Evolutionary conservation across 768 basidiomycete species (phyloP), one percentile per base, ranked within the genome.

Genomic region (Tephrocybe sp.): DNA sequence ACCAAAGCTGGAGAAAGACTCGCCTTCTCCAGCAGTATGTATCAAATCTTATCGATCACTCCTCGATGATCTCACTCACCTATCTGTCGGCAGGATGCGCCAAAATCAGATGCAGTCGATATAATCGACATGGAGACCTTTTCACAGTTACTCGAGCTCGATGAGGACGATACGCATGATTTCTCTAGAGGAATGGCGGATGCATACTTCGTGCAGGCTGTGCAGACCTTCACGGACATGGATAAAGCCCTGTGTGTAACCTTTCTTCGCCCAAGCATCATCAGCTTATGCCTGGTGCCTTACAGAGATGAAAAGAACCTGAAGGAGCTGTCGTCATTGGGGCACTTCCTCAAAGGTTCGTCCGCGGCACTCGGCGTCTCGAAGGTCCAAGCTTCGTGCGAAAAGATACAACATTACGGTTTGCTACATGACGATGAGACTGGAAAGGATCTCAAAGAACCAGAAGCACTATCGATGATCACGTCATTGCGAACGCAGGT

Each of bases 291-390:
- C 26, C 11, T 8, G 47, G 47, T 15, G 49, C 55, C 34, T 47
- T 16, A 41, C 65, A 92, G 89, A 53, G 59, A 60, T 31, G 65
- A 60, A 19, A 78, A 83, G 54, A 78, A 94, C 56, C 79, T 96
- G 9, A 56, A 60, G 9, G 64, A 78, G 47, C 80, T 99, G 15
- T 87, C 89, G 2, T 69, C 73, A 15, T 76, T 88, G 9, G 97
- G 95, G 0, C 96, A 99, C 69, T 99, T 91, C 71, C 83, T 98
- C 63, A 99, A 98, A 69, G 96, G 96, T 39, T 98, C 95, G 2
- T 96, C 94, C 11, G 95, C 95, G 24, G 92, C 95, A 2, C 78
- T 99, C 37, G 96, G 97, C 22, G 81, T 95, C 25, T 70, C 71
- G 50, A 80, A 81, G 55, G 94, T 99, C 44, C 87, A 92, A 64